Percentiles rank a stretch among this genome's conserved stretches.
These are phyloP conservation scores for Solanum clarkiae DNA, from an alignment of 257 asterid species.

Conservation along the genomic window DNA sequence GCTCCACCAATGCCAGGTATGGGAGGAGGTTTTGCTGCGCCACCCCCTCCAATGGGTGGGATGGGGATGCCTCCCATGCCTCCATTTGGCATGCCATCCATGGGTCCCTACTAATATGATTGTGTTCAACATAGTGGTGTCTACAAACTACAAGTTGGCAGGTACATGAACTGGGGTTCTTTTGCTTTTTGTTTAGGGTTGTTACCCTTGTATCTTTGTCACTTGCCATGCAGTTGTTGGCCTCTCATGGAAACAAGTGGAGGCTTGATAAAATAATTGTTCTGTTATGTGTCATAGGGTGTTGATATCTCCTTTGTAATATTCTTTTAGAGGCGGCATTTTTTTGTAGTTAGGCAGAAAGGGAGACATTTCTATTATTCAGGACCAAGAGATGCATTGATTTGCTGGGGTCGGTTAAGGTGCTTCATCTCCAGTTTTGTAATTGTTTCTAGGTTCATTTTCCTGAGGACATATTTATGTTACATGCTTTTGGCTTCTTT, in stretches of 20 bases:
- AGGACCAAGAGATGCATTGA: not conserved
- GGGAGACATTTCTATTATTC: conserved; percentile 24
- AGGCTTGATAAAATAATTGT: conserved; percentile 17
- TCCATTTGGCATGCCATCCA: conserved; percentile 89
- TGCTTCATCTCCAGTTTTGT: not conserved
- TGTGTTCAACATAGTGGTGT: not conserved
- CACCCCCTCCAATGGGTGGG: conserved; percentile 65
- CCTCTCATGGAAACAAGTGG: conserved; percentile 5
- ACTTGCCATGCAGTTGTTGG: not conserved
- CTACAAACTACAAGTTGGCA: not conserved
- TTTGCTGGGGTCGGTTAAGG: not conserved
- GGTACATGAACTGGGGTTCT: not conserved
- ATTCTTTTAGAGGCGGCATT: conserved; percentile 64
- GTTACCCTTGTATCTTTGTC: not conserved
- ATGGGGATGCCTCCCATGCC: conserved; percentile 97
- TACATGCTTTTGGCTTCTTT: not conserved
- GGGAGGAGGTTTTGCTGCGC: conserved; percentile 56
- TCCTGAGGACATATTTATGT: not conserved
- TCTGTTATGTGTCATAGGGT: conserved; percentile 31
- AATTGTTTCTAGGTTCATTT: not conserved
- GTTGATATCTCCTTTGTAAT: conserved; percentile 65
- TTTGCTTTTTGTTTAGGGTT: not conserved
- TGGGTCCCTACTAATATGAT: conserved; percentile 73
- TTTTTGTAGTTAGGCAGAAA: conserved; percentile 68
- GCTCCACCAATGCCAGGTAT: conserved; percentile 94